Evolutionary conservation across 2,329 filamentous ascomycete genomes (phyloP).

Genomic region (Colletotrichum neosansevieriae): DNA sequence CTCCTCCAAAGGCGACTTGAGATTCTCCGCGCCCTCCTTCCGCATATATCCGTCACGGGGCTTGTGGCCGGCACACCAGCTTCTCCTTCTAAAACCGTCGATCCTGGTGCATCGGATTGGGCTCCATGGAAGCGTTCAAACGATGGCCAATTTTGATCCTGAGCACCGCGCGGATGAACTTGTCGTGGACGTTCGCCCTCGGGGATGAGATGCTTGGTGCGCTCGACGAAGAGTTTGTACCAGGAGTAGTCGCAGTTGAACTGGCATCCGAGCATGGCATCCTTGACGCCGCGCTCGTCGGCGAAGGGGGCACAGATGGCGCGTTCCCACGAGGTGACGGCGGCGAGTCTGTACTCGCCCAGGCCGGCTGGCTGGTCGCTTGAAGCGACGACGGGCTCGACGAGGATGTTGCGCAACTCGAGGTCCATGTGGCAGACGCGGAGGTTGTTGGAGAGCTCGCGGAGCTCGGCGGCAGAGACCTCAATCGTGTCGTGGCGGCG

Average conservation of each 20-base stretch:
- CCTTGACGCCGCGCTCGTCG: conserved; percentile 16
- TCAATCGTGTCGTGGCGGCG: not conserved
- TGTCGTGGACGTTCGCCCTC: not conserved
- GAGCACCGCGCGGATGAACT: not conserved
- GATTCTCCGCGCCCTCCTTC: not conserved
- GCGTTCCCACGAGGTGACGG: conserved; percentile 11
- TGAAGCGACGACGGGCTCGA: not conserved
- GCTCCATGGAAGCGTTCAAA: not conserved
- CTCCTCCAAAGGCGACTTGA: not conserved
- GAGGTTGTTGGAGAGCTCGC: not conserved
- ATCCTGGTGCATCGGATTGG: not conserved
- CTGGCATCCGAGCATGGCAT: conserved; percentile 15
- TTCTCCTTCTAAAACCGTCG: not conserved
- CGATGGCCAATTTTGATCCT: not conserved
- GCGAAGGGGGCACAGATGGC: conserved; percentile 8
- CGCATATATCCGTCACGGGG: not conserved
- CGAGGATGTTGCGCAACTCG: conserved; percentile 19
- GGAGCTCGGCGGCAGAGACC: not conserved
- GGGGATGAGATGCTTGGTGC: not conserved
- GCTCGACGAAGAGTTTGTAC: conserved; percentile 12
- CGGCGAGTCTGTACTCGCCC: not conserved
- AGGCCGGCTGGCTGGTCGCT: not conserved
- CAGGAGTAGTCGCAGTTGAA: conserved; percentile 12
- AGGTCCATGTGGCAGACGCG: conserved; percentile 22
- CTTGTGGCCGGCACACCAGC: too few species aligned